Conservation (phyloP, 2,329 filamentous ascomycete species). For the Xylaria multiplex region DNA sequence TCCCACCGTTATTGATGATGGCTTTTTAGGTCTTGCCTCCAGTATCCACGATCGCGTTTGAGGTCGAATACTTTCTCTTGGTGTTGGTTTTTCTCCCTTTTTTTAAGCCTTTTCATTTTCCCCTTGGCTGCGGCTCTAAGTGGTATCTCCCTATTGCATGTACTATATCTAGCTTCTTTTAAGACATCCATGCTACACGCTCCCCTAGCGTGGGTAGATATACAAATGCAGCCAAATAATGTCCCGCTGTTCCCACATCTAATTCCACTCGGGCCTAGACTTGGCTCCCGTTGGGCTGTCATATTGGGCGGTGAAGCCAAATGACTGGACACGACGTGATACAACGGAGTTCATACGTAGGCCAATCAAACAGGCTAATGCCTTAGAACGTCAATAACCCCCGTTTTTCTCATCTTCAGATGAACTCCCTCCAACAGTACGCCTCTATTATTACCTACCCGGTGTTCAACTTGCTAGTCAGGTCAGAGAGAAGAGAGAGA, state of each 20-base stretch:
- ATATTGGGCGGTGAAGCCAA: conserved; percentile 24
- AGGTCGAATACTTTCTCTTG: neutral
- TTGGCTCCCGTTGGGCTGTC: conserved; percentile 10
- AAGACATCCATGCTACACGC: conserved; percentile 8
- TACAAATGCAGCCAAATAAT: conserved; percentile 8
- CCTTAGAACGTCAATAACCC: conserved; percentile 7
- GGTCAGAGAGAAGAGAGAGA: neutral
- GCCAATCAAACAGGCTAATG: conserved; percentile 23
- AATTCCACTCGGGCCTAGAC: conserved; percentile 13
- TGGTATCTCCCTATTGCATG: neutral
- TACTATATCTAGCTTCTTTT: neutral
- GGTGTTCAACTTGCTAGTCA: neutral
- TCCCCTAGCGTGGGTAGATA: conserved; percentile 1
- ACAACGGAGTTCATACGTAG: neutral
- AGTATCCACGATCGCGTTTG: neutral
- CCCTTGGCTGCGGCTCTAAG: neutral
- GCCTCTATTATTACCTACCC: neutral
- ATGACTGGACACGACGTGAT: conserved; percentile 15
- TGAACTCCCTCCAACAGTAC: conserved; percentile 3
- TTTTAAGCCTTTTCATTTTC: neutral
- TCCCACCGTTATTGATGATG: neutral
- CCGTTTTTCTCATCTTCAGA: conserved; percentile 5
- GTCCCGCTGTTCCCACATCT: conserved; percentile 8
- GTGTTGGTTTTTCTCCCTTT: too few relatives aligned
- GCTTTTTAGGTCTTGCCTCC: neutral